Percentiles rank a stretch among this genome's conserved stretches.
Evolutionary conservation across 1,139 yeast species (phyloP).

Genomic region (Suhomyces coccinellae): DNA sequence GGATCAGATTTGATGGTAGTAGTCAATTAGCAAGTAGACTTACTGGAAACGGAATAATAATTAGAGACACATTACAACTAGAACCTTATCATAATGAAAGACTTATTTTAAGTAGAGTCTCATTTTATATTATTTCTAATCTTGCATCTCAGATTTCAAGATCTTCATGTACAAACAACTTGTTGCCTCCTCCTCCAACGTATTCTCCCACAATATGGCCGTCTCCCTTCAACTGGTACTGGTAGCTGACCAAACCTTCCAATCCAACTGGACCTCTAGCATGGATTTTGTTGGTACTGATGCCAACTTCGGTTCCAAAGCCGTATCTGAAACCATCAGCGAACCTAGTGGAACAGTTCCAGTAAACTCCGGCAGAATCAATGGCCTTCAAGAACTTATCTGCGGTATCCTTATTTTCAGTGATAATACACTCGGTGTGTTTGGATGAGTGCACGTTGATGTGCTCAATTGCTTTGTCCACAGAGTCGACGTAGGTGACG

Average conservation of each 20-base stretch:
- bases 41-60: too few relatives aligned
- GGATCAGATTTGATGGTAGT: too few relatives aligned
- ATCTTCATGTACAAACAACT: conserved; percentile 74
- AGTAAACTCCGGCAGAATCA: conserved; percentile 96
- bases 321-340: conserved; percentile 99
- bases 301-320: conserved; percentile 98
- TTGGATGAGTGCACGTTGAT: conserved; percentile 91
- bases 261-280: conserved; percentile 99
- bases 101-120: too few relatives aligned
- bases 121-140: too few relatives aligned
- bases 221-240: conserved; percentile 85
- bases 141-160: conserved; percentile 21
- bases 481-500: conserved; percentile 57
- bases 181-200: conserved; percentile 87
- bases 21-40: too few relatives aligned
- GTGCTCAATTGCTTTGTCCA: conserved; percentile 73
- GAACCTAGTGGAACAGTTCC: conserved; percentile 96
- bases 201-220: conserved; percentile 94
- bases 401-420: conserved; percentile 69
- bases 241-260: conserved; percentile 94
- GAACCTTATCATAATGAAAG: too few relatives aligned
- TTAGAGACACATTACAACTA: too few relatives aligned
- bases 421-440: conserved; percentile 91
- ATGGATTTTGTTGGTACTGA: conserved; percentile 93
- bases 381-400: conserved; percentile 78